Evolutionary conservation across 495 filamentous ascomycete species (phyloP).

Genomic region (Penicillium ucsense): DNA sequence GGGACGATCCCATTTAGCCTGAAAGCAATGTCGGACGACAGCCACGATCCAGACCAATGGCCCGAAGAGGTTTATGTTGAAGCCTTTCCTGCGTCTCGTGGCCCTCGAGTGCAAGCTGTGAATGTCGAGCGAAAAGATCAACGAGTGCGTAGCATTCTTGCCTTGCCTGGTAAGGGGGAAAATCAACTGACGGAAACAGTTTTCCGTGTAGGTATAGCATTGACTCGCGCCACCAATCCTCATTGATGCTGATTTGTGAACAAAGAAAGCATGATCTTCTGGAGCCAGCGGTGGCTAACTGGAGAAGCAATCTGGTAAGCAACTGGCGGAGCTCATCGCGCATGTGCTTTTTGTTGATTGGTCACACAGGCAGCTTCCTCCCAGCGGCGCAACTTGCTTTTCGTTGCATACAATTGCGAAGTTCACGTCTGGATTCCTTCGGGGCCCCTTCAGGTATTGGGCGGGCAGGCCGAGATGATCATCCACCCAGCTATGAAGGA

Average conservation of each 20-base stretch:
- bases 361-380: constrained; percentile 41
- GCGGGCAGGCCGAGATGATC: constrained; percentile 50
- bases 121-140: constrained; percentile 26
- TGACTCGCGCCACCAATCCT: not conserved
- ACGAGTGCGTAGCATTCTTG: constrained; percentile 23
- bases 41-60: not conserved
- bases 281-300: constrained; percentile 26
- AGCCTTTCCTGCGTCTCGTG: not conserved
- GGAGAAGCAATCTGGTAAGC: constrained; percentile 45
- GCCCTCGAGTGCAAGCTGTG: constrained; percentile 14
- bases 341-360: not conserved
- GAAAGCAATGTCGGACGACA: constrained; percentile 14
- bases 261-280: constrained; percentile 19
- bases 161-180: constrained; percentile 6
- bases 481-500: constrained; percentile 51
- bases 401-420: constrained; percentile 60
- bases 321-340: not conserved
- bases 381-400: constrained; percentile 57
- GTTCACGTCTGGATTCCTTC: constrained; percentile 68
- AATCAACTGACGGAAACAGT: constrained; percentile 13
- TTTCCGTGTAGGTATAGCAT: constrained; percentile 8
- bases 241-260: constrained; percentile 4
- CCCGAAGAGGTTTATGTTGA: not conserved
- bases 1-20: constrained; percentile 2
- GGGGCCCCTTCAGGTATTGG: constrained; percentile 54